A percentile compares a stretch with the other conserved stretches of the same genome.
phyloP scores from a whole-genome alignment of 306 rosid genomes.

The Casuarina cunninghamiana region DNA sequence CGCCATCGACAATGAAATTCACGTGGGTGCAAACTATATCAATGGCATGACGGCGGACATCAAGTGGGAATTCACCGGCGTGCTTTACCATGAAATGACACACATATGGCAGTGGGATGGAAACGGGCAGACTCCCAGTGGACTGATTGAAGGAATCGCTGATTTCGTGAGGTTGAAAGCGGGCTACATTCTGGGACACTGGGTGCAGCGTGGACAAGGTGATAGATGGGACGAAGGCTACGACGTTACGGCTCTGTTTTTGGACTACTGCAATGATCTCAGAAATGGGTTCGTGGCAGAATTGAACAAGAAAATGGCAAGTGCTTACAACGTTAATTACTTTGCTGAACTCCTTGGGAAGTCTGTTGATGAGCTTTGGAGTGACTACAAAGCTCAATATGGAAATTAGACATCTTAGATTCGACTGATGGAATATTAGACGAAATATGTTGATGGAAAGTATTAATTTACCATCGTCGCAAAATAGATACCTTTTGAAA shows the following conservation, averaged over 20 bases:
- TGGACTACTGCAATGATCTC: slow-evolving; percentile 38
- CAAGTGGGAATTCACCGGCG: slow-evolving; percentile 34
- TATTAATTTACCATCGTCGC: too few species aligned
- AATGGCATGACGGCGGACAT: slow-evolving; percentile 3
- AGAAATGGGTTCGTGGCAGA: slow-evolving; percentile 49
- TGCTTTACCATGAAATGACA: slow-evolving; percentile 44
- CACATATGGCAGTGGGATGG: slow-evolving; percentile 44
- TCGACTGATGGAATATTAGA: too few species aligned
- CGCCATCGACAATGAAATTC: slow-evolving; percentile 41
- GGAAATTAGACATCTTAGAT: not conserved
- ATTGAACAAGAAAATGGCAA: slow-evolving; percentile 41
- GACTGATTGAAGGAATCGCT: slow-evolving; percentile 41
- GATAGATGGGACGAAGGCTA: slow-evolving; percentile 39
- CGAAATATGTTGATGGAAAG: not conserved
- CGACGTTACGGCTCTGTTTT: slow-evolving; percentile 35
- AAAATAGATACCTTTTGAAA: too few species aligned
- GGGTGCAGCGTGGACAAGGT: slow-evolving; percentile 30
- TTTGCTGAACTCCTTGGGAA: slow-evolving; percentile 45
- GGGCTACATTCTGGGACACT: slow-evolving; percentile 1
- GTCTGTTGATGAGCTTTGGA: slow-evolving; percentile 44
- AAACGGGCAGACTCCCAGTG: not conserved
- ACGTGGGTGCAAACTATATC: slow-evolving; percentile 33
- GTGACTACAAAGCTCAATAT: slow-evolving; percentile 47
- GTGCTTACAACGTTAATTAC: slow-evolving; percentile 31
- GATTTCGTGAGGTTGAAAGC: slow-evolving; percentile 49